phyloP scores from a whole-genome alignment of 2,329 filamentous ascomycete species.

The Sporothrix variecibatus region DNA sequence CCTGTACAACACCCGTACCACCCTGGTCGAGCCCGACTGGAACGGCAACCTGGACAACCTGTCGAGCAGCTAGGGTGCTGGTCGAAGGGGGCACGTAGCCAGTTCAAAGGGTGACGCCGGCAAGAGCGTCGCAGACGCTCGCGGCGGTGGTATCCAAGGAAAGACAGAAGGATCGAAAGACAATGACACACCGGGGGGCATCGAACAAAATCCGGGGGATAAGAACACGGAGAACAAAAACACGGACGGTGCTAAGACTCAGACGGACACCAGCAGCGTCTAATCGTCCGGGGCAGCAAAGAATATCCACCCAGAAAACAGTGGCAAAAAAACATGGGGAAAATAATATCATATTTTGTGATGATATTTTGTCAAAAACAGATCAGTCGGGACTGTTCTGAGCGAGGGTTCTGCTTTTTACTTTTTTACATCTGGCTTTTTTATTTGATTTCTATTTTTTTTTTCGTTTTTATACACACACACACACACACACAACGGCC shows the following conservation, averaged over 20 bases:
- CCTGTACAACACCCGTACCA: conserved; percentile 72
- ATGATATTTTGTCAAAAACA: not conserved
- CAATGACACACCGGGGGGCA: too few species aligned
- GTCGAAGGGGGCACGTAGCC: not conserved
- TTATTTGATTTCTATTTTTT: not conserved
- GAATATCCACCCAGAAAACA: too few species aligned
- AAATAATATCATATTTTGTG: not conserved
- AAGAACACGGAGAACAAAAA: too few species aligned
- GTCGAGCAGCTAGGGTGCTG: conserved; percentile 53
- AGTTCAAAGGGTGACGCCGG: not conserved
- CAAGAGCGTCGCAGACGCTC: not conserved
- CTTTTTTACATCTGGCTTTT: not conserved
- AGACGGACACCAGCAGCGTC: not conserved
- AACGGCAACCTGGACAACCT: conserved; percentile 70
- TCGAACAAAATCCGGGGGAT: too few species aligned
- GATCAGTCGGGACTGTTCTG: not conserved
- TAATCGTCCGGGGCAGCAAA: not conserved
- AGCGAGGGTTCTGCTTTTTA: not conserved
- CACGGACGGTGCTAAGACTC: too few species aligned
- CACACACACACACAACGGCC: not conserved
- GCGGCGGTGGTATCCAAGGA: too few species aligned
- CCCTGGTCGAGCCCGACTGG: conserved; percentile 48
- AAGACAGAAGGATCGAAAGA: too few species aligned
- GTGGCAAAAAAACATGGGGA: not conserved
- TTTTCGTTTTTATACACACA: not conserved